Evolutionary conservation across 2,329 filamentous ascomycete species (phyloP), one percentile per base, ranked within the genome.

Genomic region (Neoascochyta sp.): DNA sequence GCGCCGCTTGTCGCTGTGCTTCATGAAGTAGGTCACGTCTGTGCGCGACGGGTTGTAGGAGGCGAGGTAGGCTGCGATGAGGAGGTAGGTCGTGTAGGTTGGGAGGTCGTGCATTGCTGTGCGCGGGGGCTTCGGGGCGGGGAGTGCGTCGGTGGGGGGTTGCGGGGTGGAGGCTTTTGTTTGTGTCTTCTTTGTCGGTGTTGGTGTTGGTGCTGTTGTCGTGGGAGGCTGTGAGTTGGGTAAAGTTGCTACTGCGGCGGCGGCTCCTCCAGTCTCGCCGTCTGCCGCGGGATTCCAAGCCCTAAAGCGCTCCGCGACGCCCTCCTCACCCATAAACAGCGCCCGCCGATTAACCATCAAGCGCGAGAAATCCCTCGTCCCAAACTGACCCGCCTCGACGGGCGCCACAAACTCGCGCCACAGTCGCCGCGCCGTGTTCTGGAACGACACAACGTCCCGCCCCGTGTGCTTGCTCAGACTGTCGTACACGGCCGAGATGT

Each of bases 391-490:
- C 2, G 80, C 76, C 1, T 81, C 64, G 14, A 96, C 75, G 0
- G 90, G 90, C 5, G 78, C 75, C 1, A 86, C 81, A 62, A 98
- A 96, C 4, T 80, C 76, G 8, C 82, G 80, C 92, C 92, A 98
- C 12, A 96, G 74, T 23, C 80, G 76, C 27, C 76, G 64, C 53
- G 84, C 88, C 27, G 83, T 77, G 19, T 76, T 74, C 3, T 70
- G 73, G 46, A 95, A 88, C 8, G 77, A 76, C 1, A 83, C 73
- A 9, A 96, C 71, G 20, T 90, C 88, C 27, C 88, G 80, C 1
- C 83, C 83, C 3, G 87, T 87, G 25, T 86, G 80, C 42, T 83
- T 86, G 27, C 83, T 79, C 9, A 96, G 71, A 1, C 89, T 80
- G 57, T 98, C 92, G 72, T 93, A 92, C 9, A 95, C 80, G 4